Evolutionary conservation across 805 yeast genomes (phyloP).

Genomic region (Lipomyces starkeyi): DNA sequence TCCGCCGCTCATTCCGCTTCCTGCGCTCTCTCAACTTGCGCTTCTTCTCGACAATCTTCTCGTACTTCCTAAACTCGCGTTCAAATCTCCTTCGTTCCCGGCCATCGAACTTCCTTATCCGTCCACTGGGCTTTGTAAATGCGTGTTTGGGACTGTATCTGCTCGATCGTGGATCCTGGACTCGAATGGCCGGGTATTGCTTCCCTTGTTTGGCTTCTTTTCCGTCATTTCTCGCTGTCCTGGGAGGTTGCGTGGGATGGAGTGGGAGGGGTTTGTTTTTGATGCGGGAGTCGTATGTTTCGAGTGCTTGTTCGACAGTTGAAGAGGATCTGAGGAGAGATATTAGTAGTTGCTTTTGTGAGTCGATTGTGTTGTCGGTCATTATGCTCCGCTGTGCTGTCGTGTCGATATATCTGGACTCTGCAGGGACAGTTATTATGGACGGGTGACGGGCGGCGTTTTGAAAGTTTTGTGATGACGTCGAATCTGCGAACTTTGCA

Average conservation of each 20-base stretch:
- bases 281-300: constrained; percentile 17
- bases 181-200: neutral
- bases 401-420: constrained; percentile 1
- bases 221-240: neutral
- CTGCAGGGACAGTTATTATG: no score
- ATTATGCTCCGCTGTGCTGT: neutral
- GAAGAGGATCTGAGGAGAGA: neutral
- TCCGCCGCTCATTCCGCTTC: constrained; percentile 11
- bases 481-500: no score
- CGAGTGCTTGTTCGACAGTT: constrained; percentile 15
- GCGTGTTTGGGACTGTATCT: neutral
- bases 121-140: neutral
- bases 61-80: constrained; percentile 10
- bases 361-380: neutral
- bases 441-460: neutral
- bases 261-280: constrained; percentile 26
- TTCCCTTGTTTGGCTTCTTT: neutral
- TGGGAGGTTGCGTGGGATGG: constrained; percentile 22
- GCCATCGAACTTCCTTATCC: constrained; percentile 11
- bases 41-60: constrained; percentile 10
- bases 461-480: neutral
- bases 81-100: constrained; percentile 14
- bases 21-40: constrained; percentile 11
- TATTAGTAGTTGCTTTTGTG: constrained; percentile 4
- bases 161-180: constrained; percentile 6